Conservation (phyloP, 805 yeast species). For the Candida saitoana region DNA sequence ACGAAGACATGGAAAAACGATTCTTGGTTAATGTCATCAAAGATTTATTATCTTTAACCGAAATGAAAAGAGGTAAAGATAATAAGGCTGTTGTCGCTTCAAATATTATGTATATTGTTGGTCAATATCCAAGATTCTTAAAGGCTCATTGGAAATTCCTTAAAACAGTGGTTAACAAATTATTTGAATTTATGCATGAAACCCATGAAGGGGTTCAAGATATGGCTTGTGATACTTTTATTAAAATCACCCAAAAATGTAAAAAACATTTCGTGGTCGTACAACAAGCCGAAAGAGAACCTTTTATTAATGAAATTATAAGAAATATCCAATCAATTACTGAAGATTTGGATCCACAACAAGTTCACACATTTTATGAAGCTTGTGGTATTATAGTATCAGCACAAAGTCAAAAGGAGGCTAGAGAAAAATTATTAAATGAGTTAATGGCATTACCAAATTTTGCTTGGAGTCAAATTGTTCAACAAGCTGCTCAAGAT, state of each 20-base stretch:
- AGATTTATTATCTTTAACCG: slow-evolving; percentile 86
- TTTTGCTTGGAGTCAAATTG: slow-evolving; percentile 89
- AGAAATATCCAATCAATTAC: slow-evolving; percentile 79
- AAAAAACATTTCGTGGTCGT: slow-evolving; percentile 89
- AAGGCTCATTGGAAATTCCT: slow-evolving; percentile 98
- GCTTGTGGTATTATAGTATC: slow-evolving; percentile 93
- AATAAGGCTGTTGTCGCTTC: slow-evolving; percentile 99
- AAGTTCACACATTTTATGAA: slow-evolving; percentile 94
- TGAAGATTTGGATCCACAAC: slow-evolving; percentile 92
- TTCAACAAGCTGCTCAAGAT: slow-evolving; percentile 77
- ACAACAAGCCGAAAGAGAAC: slow-evolving; percentile 81
- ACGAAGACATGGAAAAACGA: slow-evolving; percentile 93
- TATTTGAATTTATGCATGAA: slow-evolving; percentile 99
- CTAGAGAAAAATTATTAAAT: slow-evolving; percentile 65
- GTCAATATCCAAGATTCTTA: slow-evolving; percentile 95
- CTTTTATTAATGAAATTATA: slow-evolving; percentile 88
- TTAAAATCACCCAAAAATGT: slow-evolving; percentile 92
- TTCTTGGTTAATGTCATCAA: slow-evolving; percentile 91
- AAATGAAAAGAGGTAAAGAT: slow-evolving; percentile 94
- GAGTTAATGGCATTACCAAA: slow-evolving; percentile 91
- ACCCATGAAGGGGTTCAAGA: slow-evolving; percentile 99
- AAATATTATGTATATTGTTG: slow-evolving; percentile 99
- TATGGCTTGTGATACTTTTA: slow-evolving; percentile 99
- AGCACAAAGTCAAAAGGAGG: slow-evolving; percentile 70
- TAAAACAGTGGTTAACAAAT: slow-evolving; percentile 90